phyloP scores from a whole-genome alignment of 2,329 filamentous ascomycete species.

The Colletotrichum sp. region DNA sequence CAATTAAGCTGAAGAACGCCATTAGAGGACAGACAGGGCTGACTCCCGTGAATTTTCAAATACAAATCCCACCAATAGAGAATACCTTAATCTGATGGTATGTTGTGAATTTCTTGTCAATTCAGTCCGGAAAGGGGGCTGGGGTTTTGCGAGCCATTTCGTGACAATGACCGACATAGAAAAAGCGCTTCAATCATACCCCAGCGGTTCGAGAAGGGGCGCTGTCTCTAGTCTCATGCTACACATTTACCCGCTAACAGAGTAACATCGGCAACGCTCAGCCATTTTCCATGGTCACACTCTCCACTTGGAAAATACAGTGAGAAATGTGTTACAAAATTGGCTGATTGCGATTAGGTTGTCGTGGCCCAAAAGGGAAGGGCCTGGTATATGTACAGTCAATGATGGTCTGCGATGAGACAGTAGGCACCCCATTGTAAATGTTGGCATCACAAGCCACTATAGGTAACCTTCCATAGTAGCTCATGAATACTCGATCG shows the following conservation, averaged over 20 bases:
- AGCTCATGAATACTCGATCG: rapidly evolving
- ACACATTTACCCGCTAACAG: neutral
- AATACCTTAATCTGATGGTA: neutral
- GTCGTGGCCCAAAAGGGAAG: neutral
- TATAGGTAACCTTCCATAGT: neutral
- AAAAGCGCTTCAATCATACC: neutral
- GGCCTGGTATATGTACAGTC: neutral
- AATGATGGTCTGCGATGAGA: neutral
- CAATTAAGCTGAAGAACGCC: neutral
- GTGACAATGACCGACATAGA: neutral
- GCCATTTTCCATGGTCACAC: rapidly evolving
- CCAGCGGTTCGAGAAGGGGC: neutral
- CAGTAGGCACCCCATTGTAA: rapidly evolving
- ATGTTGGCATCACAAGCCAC: neutral
- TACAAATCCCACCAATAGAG: neutral
- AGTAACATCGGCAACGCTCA: neutral
- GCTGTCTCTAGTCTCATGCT: neutral
- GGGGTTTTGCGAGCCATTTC: neutral
- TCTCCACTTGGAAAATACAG: neutral
- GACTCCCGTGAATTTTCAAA: neutral
- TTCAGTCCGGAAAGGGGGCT: neutral
- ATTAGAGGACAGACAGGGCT: neutral
- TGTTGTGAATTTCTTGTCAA: neutral
- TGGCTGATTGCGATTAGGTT: neutral
- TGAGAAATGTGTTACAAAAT: neutral